Percentiles rank a stretch among this genome's conserved stretches.
Conservation (phyloP, 331 rosid species). For the Spiraea crenata region DNA sequence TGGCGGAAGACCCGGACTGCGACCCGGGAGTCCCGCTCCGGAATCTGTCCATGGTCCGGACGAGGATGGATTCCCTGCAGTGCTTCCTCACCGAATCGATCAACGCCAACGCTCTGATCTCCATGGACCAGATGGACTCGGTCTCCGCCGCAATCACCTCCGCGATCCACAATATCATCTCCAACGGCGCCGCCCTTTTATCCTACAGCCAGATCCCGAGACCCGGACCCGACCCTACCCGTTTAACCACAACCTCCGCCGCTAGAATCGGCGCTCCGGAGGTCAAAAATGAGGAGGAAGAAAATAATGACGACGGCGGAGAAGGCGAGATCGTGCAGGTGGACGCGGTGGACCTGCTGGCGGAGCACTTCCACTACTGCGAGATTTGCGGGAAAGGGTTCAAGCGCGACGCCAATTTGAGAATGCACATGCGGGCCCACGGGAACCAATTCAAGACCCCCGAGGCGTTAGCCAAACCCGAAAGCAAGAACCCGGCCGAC, state of each 20-base stretch:
- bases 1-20: not conserved
- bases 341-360: slow-evolving; percentile 59
- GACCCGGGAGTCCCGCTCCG: slow-evolving; percentile 36
- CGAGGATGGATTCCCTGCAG: slow-evolving; percentile 54
- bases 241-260: not conserved
- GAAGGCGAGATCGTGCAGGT: slow-evolving; percentile 63
- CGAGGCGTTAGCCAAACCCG: slow-evolving; percentile 60
- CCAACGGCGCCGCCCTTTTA: slow-evolving; percentile 60
- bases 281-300: slow-evolving; percentile 19
- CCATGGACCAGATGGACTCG: slow-evolving; percentile 35
- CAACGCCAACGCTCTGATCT: slow-evolving; percentile 31
- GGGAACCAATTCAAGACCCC: slow-evolving; percentile 63
- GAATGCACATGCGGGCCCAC: slow-evolving; percentile 89
- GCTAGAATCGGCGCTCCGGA: slow-evolving; percentile 25
- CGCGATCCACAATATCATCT: slow-evolving; percentile 48
- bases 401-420: slow-evolving; percentile 68
- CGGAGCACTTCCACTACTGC: slow-evolving; percentile 63
- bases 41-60: slow-evolving; percentile 50
- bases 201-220: slow-evolving; percentile 20
- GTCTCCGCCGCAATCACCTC: slow-evolving; percentile 63
- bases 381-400: slow-evolving; percentile 80
- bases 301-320: not conserved
- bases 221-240: not conserved
- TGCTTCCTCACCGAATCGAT: slow-evolving; percentile 52
- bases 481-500: not conserved